These are phyloP conservation scores for Auriculariales sp. DNA, from an alignment of 768 basidiomycete species.

Conservation along the genomic window DNA sequence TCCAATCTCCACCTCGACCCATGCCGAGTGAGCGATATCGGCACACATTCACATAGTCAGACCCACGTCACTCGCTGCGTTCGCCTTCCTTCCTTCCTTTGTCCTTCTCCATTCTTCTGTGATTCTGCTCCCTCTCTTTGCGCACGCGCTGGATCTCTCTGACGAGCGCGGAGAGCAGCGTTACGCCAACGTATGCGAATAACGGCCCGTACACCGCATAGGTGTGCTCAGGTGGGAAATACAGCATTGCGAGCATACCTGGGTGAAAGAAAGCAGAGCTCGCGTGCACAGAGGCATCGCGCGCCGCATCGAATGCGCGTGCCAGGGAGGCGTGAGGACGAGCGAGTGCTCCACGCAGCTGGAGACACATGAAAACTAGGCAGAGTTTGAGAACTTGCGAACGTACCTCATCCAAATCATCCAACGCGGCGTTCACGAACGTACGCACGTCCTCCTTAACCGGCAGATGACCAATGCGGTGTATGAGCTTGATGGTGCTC, in stretches of 20 bases:
- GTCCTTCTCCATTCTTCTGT: neutral
- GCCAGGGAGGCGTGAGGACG: conserved; percentile 52
- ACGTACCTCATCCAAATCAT: conserved; percentile 57
- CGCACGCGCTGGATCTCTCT: conserved; percentile 62
- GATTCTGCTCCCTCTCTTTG: conserved; percentile 10
- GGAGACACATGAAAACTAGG: no score
- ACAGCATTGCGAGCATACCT: conserved; percentile 86
- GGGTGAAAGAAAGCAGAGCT: conserved; percentile 83
- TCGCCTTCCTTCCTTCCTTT: neutral
- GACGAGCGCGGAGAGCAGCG: conserved; percentile 58
- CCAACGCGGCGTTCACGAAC: conserved; percentile 56
- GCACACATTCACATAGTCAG: no score
- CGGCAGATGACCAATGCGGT: conserved; percentile 85
- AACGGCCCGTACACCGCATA: conserved; percentile 93
- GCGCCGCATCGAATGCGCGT: conserved; percentile 58
- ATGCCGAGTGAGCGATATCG: no score
- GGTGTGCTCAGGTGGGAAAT: conserved; percentile 96
- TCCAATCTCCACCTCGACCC: no score
- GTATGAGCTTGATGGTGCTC: conserved; percentile 74
- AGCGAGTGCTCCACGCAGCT: conserved; percentile 18
- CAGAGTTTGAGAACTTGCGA: no score
- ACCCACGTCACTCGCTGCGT: no score
- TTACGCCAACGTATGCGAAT: conserved; percentile 81
- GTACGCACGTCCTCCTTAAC: conserved; percentile 62
- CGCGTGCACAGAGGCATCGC: conserved; percentile 31